Evolutionary conservation across 2,329 filamentous ascomycete genomes (phyloP).

Genomic region (Claviceps citrina): DNA sequence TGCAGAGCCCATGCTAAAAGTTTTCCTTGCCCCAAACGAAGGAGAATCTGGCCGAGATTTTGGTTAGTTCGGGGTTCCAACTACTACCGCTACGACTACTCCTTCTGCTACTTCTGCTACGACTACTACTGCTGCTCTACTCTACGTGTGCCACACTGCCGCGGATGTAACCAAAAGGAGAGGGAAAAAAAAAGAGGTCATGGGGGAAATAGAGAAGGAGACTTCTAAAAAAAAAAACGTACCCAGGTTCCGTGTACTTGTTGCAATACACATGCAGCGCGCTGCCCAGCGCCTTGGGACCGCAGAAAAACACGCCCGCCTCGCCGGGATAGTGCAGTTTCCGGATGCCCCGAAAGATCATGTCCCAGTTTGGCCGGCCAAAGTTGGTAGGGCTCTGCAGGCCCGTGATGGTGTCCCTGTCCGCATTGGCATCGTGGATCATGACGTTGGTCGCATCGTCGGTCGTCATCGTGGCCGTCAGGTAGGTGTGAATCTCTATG

Average conservation of each 20-base stretch:
- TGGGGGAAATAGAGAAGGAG: no score
- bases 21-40: slow-evolving; percentile 58
- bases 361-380: slow-evolving; percentile 77
- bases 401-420: slow-evolving; percentile 73
- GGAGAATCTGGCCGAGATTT: slow-evolving; percentile 34
- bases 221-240: slow-evolving; percentile 24
- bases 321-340: slow-evolving; percentile 62
- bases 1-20: slow-evolving; percentile 32
- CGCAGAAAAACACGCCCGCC: slow-evolving; percentile 73
- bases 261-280: slow-evolving; percentile 71
- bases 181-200: not conserved
- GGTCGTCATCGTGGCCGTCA: slow-evolving; percentile 73
- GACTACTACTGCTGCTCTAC: no score
- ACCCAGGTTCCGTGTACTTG: slow-evolving; percentile 72
- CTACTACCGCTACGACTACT: no score
- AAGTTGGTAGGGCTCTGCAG: slow-evolving; percentile 73
- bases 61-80: no score
- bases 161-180: no score
- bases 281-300: slow-evolving; percentile 64
- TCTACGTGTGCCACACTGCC: no score
- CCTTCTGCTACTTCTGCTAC: no score
- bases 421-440: slow-evolving; percentile 77
- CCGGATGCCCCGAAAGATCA: slow-evolving; percentile 71
- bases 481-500: slow-evolving; percentile 81
- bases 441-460: slow-evolving; percentile 84